A percentile compares a stretch with the other conserved stretches of the same genome.
These are phyloP conservation scores for Naganishia antarctica DNA, from an alignment of 768 basidiomycete genomes.

Conservation along the genomic window DNA sequence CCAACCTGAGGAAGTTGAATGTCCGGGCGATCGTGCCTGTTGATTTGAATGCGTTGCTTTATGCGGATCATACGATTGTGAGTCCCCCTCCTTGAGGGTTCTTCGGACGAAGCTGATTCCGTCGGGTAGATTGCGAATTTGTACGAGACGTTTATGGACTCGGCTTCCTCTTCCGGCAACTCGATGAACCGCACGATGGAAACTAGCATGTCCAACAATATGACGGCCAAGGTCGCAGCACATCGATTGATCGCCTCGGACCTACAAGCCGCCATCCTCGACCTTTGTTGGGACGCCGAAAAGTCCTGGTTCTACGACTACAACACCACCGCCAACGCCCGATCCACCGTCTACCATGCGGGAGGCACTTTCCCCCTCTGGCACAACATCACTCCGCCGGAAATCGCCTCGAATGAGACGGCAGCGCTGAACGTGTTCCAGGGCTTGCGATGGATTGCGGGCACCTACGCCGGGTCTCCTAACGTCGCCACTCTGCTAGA, in stretches of 20 bases:
- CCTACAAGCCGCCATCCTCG: constrained; percentile 68
- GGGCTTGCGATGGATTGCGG: constrained; percentile 69
- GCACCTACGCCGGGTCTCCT: constrained; percentile 71
- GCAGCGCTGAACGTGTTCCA: constrained; percentile 71
- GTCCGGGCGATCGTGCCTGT: constrained; percentile 66
- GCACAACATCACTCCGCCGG: constrained; percentile 75
- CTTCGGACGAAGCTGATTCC: constrained; percentile 49
- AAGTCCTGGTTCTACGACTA: constrained; percentile 41
- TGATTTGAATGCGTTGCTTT: constrained; percentile 78
- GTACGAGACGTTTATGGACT: constrained; percentile 40
- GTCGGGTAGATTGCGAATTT: constrained; percentile 37
- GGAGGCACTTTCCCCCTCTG: constrained; percentile 69
- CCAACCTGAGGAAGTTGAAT: constrained; percentile 66
- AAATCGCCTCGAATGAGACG: constrained; percentile 57
- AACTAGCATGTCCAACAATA: constrained; percentile 53
- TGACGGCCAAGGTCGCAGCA: constrained; percentile 44
- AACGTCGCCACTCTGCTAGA: constrained; percentile 72
- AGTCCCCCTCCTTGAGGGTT: constrained; percentile 37
- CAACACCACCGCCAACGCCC: constrained; percentile 56
- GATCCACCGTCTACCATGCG: constrained; percentile 63
- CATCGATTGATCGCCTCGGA: constrained; percentile 60
- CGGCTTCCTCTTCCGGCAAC: constrained; percentile 26
- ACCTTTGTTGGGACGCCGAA: constrained; percentile 74
- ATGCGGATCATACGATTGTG: constrained; percentile 51
- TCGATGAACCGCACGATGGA: constrained; percentile 25